Conservation (phyloP, 2,329 filamentous ascomycete species). For the Paramyrothecium sp. region DNA sequence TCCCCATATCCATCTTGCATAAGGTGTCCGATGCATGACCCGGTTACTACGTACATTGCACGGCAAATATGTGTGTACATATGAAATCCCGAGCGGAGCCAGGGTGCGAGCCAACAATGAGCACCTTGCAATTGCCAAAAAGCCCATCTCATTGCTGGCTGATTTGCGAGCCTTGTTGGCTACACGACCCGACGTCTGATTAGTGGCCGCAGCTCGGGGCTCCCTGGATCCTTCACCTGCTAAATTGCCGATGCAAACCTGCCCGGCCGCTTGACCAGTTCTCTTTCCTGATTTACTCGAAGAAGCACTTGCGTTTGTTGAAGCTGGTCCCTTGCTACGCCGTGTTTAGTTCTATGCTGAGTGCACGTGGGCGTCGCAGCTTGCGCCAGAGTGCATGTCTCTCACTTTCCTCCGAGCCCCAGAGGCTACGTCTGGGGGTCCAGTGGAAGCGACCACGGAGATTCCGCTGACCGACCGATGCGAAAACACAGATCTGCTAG, state of each 20-base stretch:
- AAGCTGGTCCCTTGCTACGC: background rate
- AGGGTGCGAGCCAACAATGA: no score
- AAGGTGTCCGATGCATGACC: background rate
- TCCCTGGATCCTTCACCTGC: no score
- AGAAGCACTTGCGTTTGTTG: no score
- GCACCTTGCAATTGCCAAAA: no score
- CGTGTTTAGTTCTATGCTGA: background rate
- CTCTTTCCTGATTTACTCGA: background rate
- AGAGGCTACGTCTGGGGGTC: background rate
- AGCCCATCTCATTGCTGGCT: no score
- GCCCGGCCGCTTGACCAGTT: background rate
- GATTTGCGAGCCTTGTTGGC: no score
- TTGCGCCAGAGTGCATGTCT: background rate
- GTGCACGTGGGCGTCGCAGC: background rate
- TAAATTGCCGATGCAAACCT: no score
- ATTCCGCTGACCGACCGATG: background rate
- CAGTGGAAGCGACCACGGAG: background rate
- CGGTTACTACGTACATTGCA: background rate
- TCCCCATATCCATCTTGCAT: background rate
- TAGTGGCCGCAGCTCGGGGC: no score
- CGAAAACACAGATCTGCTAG: background rate
- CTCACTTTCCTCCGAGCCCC: no score
- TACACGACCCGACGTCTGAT: no score
- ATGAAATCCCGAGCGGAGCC: no score
- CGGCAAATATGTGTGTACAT: background rate